Base-by-base conservation (phyloP, 208 protist species). In the Wallacemonas sp. region DNA sequence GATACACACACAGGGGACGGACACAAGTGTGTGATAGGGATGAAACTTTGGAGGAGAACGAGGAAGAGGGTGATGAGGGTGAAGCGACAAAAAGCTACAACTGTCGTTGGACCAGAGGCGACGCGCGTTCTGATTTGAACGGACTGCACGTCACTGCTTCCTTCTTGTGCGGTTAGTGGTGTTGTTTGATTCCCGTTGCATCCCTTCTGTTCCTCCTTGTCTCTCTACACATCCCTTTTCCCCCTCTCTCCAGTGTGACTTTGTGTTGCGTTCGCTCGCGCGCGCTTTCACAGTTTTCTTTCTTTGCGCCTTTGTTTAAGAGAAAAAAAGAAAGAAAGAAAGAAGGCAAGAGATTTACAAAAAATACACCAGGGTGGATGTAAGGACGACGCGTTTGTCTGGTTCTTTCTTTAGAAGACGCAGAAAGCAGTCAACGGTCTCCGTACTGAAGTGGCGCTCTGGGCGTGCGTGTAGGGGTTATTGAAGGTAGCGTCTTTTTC, bases 291-390 rank as follows among this genome's bases (percentile, higher is more conserved):
- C n/a, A n/a, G n/a, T 43, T 38, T 36, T 17, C 9, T 39, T 52
- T 6, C 11, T 19, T 56, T 61, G 23, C 17, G 3, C 24, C 4
- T 58, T 57, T 55, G 26, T 52, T 54, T 61, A 57, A 72, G 19
- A 81, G 54, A 73, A 52, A 68, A 74, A 70, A 68, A 65, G 26
- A 74, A 46, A 69, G 55, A 63, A 57, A 36, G 48, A 3, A 43
- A 47, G 11, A 23, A 55, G 17, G 21, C 67, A 33, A 52, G 44
- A 73, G 73, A 55, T 73, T 49, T 63, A 54, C 70, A 76, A 71
- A 64, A 56, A 61, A 70, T 32, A n/a, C n/a, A n/a, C n/a, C n/a
- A n/a, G n/a, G n/a, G n/a, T n/a, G n/a, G n/a, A n/a, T n/a, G n/a
- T n/a, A n/a, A n/a, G n/a, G n/a, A n/a, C n/a, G n/a, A n/a, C n/a